These are phyloP conservation scores for Geotrichum macrosporum DNA, from an alignment of 1,139 yeast species.

Conservation along the genomic window DNA sequence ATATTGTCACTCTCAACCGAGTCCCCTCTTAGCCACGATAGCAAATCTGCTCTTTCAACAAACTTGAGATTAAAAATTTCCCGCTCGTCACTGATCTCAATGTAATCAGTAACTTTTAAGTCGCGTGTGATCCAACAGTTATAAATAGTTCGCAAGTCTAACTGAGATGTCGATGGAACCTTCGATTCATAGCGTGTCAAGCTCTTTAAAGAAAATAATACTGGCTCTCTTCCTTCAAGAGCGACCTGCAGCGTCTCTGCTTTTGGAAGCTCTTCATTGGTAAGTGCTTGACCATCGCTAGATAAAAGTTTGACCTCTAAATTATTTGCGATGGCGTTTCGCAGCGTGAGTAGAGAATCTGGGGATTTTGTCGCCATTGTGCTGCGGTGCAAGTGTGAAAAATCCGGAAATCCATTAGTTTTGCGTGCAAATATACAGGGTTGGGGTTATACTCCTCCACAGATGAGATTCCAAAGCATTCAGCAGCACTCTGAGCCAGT, in stretches of 20 bases:
- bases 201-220: conserved; percentile 5
- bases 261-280: conserved; percentile 20
- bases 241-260: conserved; percentile 9
- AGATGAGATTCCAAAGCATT: too few species aligned
- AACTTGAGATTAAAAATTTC: conserved; percentile 72
- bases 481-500: too few species aligned
- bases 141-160: conserved; percentile 51
- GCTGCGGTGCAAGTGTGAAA: too few species aligned
- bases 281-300: conserved; percentile 20
- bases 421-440: too few species aligned
- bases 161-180: conserved; percentile 8
- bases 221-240: conserved; percentile 4
- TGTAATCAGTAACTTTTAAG: conserved; percentile 75
- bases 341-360: conserved; percentile 31
- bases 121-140: conserved; percentile 81
- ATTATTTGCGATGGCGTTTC: conserved; percentile 31
- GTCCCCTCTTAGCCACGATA: conserved; percentile 74
- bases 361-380: conserved; percentile 5
- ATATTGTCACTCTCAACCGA: conserved; percentile 50
- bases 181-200: conserved; percentile 18
- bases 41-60: conserved; percentile 77
- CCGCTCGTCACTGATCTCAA: conserved; percentile 62
- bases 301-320: conserved; percentile 23
- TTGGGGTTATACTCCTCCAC: too few species aligned
- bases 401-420: too few species aligned